Conservation (phyloP, 148 eudicot genomes). For the Rhododendron vialii region DNA sequence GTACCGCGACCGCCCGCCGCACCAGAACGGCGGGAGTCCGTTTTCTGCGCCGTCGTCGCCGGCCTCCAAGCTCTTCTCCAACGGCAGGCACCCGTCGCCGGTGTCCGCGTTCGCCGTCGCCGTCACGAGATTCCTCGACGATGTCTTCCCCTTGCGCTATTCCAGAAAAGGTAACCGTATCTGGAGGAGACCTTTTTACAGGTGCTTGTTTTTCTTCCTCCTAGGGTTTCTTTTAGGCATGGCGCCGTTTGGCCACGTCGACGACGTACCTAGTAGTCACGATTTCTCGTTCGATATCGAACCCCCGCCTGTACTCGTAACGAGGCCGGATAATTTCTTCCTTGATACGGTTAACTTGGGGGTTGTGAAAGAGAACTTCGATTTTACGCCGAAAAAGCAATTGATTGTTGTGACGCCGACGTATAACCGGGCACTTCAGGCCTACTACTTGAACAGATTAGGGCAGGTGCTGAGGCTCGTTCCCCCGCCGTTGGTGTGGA, state of each 20-base stretch:
- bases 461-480: constrained; percentile 74
- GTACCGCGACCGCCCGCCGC: constrained; percentile 38
- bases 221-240: constrained; percentile 75
- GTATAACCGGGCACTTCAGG: constrained; percentile 67
- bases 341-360: constrained; percentile 25
- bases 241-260: constrained; percentile 46
- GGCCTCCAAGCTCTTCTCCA: constrained; percentile 40
- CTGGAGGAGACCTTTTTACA: constrained; percentile 52
- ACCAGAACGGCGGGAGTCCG: constrained; percentile 59
- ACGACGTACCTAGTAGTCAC: constrained; percentile 28
- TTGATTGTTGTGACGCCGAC: constrained; percentile 87
- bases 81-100: constrained; percentile 21
- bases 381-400: constrained; percentile 37
- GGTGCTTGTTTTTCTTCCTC: constrained; percentile 52
- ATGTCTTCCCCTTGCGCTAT: constrained; percentile 17
- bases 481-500: constrained; percentile 75
- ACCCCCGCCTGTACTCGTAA: constrained; percentile 1
- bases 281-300: constrained; percentile 43
- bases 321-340: constrained; percentile 9
- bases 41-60: constrained; percentile 44
- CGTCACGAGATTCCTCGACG: constrained; percentile 29
- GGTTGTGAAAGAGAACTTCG: constrained; percentile 31
- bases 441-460: constrained; percentile 67
- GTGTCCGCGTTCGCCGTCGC: constrained; percentile 18
- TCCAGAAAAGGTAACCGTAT: constrained; percentile 18